phyloP scores from a whole-genome alignment of 371 early-diverging fungal genomes.

The Mortierella sp. region DNA sequence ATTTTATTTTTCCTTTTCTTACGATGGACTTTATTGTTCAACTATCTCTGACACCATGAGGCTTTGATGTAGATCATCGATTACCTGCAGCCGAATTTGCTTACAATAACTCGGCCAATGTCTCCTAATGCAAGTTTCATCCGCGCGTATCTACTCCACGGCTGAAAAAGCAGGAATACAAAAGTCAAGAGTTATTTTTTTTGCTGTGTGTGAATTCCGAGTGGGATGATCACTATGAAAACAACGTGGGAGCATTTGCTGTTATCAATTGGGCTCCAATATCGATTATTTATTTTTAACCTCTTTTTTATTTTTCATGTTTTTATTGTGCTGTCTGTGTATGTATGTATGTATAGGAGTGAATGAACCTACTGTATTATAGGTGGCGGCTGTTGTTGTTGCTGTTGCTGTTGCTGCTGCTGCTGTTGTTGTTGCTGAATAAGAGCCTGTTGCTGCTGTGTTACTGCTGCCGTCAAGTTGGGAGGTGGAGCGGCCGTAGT shows the following conservation, averaged over 20 bases:
- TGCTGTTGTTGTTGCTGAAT: slow-evolving; percentile 35
- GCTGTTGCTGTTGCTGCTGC: slow-evolving; percentile 31
- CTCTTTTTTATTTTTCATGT: not conserved
- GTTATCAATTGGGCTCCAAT: not conserved
- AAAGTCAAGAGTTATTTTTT: no score
- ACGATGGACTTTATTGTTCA: no score
- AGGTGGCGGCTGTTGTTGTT: slow-evolving; percentile 15
- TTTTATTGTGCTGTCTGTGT: no score
- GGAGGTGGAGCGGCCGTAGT: slow-evolving; percentile 20
- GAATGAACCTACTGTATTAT: not conserved
- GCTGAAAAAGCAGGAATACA: no score
- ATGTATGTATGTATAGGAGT: no score
- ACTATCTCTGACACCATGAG: no score
- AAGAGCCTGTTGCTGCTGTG: slow-evolving; percentile 38
- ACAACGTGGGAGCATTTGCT: not conserved
- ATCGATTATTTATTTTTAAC: not conserved
- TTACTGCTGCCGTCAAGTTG: slow-evolving; percentile 19
- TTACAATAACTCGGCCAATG: no score
- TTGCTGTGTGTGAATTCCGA: not conserved
- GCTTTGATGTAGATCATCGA: no score
- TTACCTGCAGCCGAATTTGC: no score
- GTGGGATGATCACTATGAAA: not conserved
- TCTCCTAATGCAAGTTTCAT: no score
- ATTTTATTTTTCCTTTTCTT: no score
- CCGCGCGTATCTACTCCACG: no score